phyloP scores from a whole-genome alignment of 1,284 basidiomycete species.

The Xanthoconium separans region DNA sequence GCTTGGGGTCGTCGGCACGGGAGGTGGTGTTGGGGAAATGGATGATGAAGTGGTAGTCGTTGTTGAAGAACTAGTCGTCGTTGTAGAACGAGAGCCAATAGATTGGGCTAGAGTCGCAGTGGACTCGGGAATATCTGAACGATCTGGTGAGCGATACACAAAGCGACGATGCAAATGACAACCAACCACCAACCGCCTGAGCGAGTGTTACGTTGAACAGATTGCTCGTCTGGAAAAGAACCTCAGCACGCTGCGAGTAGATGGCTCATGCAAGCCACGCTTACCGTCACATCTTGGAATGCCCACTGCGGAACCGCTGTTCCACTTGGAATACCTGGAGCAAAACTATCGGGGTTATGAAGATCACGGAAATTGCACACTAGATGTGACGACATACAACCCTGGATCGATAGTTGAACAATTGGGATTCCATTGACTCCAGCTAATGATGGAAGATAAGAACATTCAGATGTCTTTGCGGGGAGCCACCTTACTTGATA shows the following conservation, averaged over 20 bases:
- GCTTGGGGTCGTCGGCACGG: not conserved
- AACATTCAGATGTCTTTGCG: not conserved
- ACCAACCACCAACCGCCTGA: constrained; percentile 25
- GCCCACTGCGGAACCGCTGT: constrained; percentile 33
- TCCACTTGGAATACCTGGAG: constrained; percentile 22
- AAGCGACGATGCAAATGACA: not conserved
- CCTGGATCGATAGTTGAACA: constrained; percentile 20
- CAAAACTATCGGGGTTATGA: constrained; percentile 20
- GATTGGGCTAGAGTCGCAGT: constrained; percentile 17
- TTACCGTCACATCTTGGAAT: constrained; percentile 29
- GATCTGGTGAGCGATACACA: not conserved
- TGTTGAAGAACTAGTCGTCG: not conserved
- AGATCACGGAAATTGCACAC: not conserved
- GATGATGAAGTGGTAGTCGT: not conserved
- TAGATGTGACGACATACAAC: constrained; percentile 13
- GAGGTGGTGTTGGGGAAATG: not conserved
- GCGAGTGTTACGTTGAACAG: constrained; percentile 23
- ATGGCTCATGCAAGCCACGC: not conserved
- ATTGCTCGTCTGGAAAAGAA: constrained; percentile 13
- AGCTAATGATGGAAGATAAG: constrained; percentile 20
- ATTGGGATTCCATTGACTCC: constrained; percentile 29
- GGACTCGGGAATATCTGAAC: constrained; percentile 31
- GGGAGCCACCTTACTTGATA: constrained; percentile 12
- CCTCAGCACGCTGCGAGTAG: not conserved
- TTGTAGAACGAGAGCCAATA: constrained; percentile 7